Base-by-base conservation (phyloP, 2,329 filamentous ascomycete genomes). In the Emydomyces testavorans region DNA sequence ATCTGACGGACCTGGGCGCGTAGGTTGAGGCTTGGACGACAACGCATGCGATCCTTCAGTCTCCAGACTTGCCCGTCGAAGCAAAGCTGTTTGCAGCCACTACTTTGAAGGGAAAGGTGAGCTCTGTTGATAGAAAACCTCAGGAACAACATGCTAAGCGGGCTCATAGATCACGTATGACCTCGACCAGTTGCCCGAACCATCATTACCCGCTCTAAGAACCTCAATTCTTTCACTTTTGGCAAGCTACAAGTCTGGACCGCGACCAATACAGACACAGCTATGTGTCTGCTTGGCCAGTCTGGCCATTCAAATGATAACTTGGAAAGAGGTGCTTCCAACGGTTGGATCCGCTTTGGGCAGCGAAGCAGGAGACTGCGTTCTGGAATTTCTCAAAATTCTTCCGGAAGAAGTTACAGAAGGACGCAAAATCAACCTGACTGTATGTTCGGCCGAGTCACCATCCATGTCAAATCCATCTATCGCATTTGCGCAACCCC, bases 391-490 rank as follows among this genome's bases (percentile, higher is more conserved):
- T 67, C 76, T 98, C 56, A 88, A 87, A 67, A 89, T 98, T 60
- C 80, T 98, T 56, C 92, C 92, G 49, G 92, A 98, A 75, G 92
- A 98, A 77, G 92, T 98, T 63, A 96, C 86, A 58, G 90, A 98
- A 76, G 92, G 92, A 71, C 87, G 92, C 71, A 98, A 96, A 74
- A 95, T 98, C 77, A 94, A 88, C 76, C 78, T 98, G 71, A 89
- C 87, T 79, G 89, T 94, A 92, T 74, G 87, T 90, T 77, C 80
- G 83, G 73, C 74, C 66, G 65, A 66, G 55, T 59, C 61, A 62
- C 58, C 59, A 58, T 61, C 61, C 61, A 62, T 60, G 60, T 66
- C 62, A 64, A n/a, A 70, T 66, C 71, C 69, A 69, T 65, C 69
- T 57, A 60, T 59, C 63, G 58, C 61, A 57, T 56, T 62, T 60